A percentile compares a stretch with the other conserved stretches of the same genome.
Conservation (phyloP, 1,284 basidiomycete genomes). For the Polyporus tsugae region DNA sequence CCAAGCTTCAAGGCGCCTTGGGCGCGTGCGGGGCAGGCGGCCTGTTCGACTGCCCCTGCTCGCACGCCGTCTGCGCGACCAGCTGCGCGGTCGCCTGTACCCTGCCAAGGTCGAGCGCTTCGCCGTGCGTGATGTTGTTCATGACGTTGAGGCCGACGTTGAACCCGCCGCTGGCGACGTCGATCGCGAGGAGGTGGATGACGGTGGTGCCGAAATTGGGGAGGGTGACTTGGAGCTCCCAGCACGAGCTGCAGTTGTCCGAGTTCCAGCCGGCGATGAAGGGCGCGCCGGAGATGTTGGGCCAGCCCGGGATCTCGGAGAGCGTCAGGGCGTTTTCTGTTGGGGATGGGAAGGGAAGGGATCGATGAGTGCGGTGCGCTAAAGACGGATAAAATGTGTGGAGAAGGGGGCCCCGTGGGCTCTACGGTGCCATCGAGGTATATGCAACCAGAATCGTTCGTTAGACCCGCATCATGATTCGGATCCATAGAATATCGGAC, state of each 20-base stretch:
- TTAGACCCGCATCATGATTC: not conserved
- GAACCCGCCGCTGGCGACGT: constrained; percentile 47
- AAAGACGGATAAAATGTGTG: not conserved
- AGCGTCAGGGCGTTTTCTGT: constrained; percentile 51
- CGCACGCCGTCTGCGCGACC: constrained; percentile 21
- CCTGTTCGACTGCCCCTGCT: not conserved
- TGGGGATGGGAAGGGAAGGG: not conserved
- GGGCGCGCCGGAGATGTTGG: constrained; percentile 56
- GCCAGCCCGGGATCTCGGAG: constrained; percentile 55
- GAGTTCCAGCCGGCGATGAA: constrained; percentile 52
- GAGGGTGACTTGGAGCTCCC: constrained; percentile 43
- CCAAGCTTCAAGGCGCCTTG: not conserved
- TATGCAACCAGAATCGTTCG: not conserved
- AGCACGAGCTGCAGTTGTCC: constrained; percentile 55
- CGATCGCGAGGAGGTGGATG: constrained; percentile 52
- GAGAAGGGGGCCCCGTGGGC: not conserved
- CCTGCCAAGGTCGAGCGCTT: constrained; percentile 29
- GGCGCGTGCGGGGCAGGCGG: not conserved
- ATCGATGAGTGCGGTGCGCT: not conserved
- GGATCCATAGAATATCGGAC: not conserved
- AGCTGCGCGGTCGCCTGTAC: constrained; percentile 30
- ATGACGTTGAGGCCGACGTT: constrained; percentile 37
- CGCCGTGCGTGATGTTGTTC: constrained; percentile 33
- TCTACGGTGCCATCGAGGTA: not conserved
- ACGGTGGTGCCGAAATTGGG: constrained; percentile 41